Evolutionary conservation across 371 early-diverging fungal genomes (phyloP).

Genomic region (Saksenaea vasiformis): DNA sequence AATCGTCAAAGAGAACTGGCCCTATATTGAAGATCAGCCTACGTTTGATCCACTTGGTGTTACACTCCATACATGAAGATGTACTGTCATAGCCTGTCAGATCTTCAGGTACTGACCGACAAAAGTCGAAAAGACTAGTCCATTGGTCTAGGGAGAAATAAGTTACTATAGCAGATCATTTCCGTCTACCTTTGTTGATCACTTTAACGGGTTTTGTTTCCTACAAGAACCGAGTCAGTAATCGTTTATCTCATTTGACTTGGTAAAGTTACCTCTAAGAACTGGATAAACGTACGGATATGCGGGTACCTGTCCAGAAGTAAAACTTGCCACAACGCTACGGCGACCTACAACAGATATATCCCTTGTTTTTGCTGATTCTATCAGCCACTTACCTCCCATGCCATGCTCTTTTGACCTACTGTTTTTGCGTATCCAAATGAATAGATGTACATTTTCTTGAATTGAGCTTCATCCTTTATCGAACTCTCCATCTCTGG

Average conservation of each 20-base stretch:
- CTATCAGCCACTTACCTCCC: conserved; percentile 26
- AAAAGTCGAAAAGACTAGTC: conserved; percentile 43
- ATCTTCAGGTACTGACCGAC: conserved; percentile 29
- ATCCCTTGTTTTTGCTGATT: neutral
- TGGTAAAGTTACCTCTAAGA: conserved; percentile 23
- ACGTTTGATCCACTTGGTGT: neutral
- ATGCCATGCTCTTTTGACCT: conserved; percentile 46
- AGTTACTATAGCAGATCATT: neutral
- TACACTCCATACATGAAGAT: conserved; percentile 37
- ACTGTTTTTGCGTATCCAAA: conserved; percentile 39
- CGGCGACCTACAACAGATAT: conserved; percentile 23
- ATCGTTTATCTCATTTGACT: neutral
- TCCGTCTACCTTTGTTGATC: conserved; percentile 37
- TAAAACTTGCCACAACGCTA: conserved; percentile 39
- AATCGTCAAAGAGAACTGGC: conserved; percentile 49
- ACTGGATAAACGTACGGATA: conserved; percentile 28
- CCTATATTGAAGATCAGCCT: conserved; percentile 17
- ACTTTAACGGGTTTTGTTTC: conserved; percentile 40
- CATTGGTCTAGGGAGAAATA: conserved; percentile 36
- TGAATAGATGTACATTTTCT: conserved; percentile 32
- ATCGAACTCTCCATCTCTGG: conserved; percentile 11
- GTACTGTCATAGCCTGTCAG: conserved; percentile 34
- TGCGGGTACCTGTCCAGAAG: conserved; percentile 27
- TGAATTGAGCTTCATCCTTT: conserved; percentile 17
- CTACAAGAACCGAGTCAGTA: conserved; percentile 12